Evolutionary conservation across 1,284 basidiomycete genomes (phyloP), one percentile per base, ranked within the genome.

Genomic region (Marasmius oreades): DNA sequence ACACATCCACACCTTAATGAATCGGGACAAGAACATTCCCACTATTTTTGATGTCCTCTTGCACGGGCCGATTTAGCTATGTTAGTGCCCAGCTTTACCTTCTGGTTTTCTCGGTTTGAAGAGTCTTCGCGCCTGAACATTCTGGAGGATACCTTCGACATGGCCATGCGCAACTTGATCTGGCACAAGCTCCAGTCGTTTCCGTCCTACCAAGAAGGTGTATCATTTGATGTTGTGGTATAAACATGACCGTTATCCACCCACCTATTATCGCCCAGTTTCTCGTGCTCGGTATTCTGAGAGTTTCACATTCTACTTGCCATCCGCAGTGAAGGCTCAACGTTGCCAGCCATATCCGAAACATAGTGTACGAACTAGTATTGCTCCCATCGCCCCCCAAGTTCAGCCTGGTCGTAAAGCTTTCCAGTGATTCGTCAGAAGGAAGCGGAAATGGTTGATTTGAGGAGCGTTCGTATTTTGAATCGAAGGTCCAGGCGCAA

Each of bases 201-300:
- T 67, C 64, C 60, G 70, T 69, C 62, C 73, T 58, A 67, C 70
- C 24, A n/a, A 7, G 20, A 42, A n/a, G 16, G 5, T 16, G 3
- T n/a, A 8, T 48, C 11, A 48, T 55, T 14, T 53, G 23, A 58
- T 23, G 60, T 52, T 43, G 54, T 31, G 20, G 5, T 58, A 45
- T 63, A 56, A 54, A 18, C 39, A 33, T 46, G 23, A 55, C 39
- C 1, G 47, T 11, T 26, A 10, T 31, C 22, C 51, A 78, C 84
- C 51, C 59, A 89, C 93, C 94, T 31, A 96, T 71, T 47, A 97
- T 81, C 1, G 89, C 91, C 93, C 95, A 97, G 66, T 95, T 95
- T 59, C 93, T 82, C 26, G 95, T 97, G 68, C 88, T 92, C 0
- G 95, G 95, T 18, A 98, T 95, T 46, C 96, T 77, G 58, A 98